Evolutionary conservation across 1,284 basidiomycete species (phyloP).

Genomic region (Schizopora paradoxa): DNA sequence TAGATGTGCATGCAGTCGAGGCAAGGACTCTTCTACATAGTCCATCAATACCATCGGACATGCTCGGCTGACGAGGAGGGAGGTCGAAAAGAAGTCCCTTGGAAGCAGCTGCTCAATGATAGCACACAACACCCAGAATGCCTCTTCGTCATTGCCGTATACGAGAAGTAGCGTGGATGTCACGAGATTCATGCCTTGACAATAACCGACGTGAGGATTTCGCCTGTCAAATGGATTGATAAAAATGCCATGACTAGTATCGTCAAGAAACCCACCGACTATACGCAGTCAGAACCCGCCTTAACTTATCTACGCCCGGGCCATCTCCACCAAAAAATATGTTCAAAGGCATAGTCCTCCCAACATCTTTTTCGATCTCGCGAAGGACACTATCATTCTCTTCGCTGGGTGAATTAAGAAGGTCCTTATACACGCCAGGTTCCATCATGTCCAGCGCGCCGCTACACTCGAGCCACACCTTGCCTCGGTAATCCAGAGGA

Average conservation of each 20-base stretch:
- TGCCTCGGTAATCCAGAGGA: conserved; percentile 82
- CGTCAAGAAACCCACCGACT: conserved; percentile 59
- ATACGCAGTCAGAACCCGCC: conserved; percentile 86
- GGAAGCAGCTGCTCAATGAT: conserved; percentile 86
- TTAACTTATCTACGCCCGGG: conserved; percentile 86
- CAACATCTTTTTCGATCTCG: conserved; percentile 96
- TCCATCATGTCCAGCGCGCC: conserved; percentile 89
- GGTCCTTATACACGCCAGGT: conserved; percentile 86
- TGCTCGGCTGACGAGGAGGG: conserved; percentile 82
- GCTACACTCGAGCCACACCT: conserved; percentile 90
- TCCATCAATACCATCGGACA: conserved; percentile 90
- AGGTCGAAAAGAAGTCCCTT: conserved; percentile 79
- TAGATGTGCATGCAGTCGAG: conserved; percentile 74
- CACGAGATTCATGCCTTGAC: conserved; percentile 93
- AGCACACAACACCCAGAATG: conserved; percentile 92
- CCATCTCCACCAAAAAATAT: conserved; percentile 96
- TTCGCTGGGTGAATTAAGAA: conserved; percentile 59
- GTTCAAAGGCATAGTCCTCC: conserved; percentile 91
- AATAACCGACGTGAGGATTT: conserved; percentile 82
- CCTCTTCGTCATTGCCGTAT: conserved; percentile 92
- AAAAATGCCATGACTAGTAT: conserved; percentile 1
- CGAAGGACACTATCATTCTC: conserved; percentile 52
- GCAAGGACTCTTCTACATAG: conserved; percentile 75
- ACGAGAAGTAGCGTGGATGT: conserved; percentile 91
- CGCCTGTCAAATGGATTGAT: conserved; percentile 41